Evolutionary conservation across 2,329 filamentous ascomycete species (phyloP), one percentile per base, ranked within the genome.

Genomic region (Diaporthe batatas): DNA sequence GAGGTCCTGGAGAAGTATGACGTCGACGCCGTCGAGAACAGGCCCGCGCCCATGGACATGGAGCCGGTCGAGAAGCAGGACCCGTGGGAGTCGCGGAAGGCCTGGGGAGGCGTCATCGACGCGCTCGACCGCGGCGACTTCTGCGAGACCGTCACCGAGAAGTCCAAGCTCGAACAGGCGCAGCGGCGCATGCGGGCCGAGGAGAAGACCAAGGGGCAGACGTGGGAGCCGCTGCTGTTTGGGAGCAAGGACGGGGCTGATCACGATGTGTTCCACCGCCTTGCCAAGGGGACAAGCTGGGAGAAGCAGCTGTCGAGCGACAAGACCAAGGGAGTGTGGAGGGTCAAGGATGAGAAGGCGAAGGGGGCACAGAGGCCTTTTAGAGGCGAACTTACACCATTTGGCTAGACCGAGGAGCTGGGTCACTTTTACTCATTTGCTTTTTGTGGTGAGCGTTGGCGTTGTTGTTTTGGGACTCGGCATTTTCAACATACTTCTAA

Each of bases 111-210:
- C 75, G 94, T 98, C 3, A 91, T 93, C 0, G 86, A 87, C 3
- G 93, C 91, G 32, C 92, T 98, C 72, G 82, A 86, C n/a, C 86
- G 86, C 73, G 93, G 93, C 32, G 92, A 98, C 78, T 92, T 96
- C 88, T 90, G 94, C 71, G 85, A 86, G 7, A 93, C 92, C 0
- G 89, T 90, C 0, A 82, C 82, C 0, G 92, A 95, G 79, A 98
- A 98, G 84, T 89, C 88, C 10, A 91, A 91, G 79, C 93, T 98
- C 72, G 95, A 98, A 81, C 92, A 95, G 78, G 90, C 90, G 36
- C 95, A 98, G 83, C 88, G 95, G 18, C 90, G 92, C 74, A 86
- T 96, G 84, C 89, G 95, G 74, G 89, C 89, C 77, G 83, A 88
- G 70, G 94, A 96, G 80, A 88, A 89, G 76, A 86, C 87, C 18